Base-by-base conservation (phyloP, 306 rosid species). In the Prunus persica region DNA sequence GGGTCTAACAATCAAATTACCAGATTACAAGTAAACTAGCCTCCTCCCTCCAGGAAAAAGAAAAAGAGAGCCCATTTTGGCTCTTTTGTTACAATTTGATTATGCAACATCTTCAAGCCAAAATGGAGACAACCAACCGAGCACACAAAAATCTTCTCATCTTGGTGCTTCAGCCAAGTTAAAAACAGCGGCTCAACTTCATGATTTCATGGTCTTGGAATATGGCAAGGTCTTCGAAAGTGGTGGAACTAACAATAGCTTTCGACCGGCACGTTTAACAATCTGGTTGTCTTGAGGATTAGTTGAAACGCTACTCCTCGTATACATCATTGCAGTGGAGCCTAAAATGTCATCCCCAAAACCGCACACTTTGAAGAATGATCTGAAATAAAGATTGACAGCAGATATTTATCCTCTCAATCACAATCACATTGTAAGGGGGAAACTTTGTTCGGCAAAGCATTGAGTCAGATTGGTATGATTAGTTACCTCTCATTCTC, bases 301-400 rank as follows among this genome's bases (percentile, higher is more conserved):
- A 73, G 83, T 76, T 54, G 81, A 64, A 60, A 76, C 73, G 74
- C 76, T 69, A 71, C 77, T 71, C 79, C 90, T 81, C 5, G 84
- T 76, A 79, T 93, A 93, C 89, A 86, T 81, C 90, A 93, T 93
- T 78, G 93, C 87, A 4, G 96, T 93, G 74, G 98, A 88, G 57
- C 86, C 68, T 87, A 91, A 79, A 75, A 85, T 75, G 86, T 91
- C 97, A 49, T 86, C 73, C 62, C 93, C 93, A 85, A 89, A 93
- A 76, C 98, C 96, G 84, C 98, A 91, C n/a, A 87, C 90, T 77
- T 82, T 71, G 66, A 93, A 93, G 85, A 93, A 93, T 46, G 82
- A 85, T 86, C 97, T 91, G 86, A 80, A 73, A 64, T 64, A 64
- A 68, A 56, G 47, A 69, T 62, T 63, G 20, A 34, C 24, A 62